Evolutionary conservation across 2,329 filamentous ascomycete species (phyloP), one percentile per base, ranked within the genome.

Genomic region (Blastomyces gilchristii): DNA sequence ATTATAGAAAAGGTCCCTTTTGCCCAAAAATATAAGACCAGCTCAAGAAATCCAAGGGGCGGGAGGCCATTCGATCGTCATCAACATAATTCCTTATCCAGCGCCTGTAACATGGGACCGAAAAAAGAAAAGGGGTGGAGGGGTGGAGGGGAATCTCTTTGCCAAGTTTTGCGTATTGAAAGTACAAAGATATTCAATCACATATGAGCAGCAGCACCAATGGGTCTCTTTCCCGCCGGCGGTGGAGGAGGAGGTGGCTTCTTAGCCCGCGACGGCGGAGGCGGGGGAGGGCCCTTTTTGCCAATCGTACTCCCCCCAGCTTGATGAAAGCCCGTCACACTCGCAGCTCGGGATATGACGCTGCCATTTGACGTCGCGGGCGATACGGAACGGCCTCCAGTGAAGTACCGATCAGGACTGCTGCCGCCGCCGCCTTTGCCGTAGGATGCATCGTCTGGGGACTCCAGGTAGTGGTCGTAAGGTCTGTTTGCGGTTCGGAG

Each of bases 181-280:
- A 43, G 14, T 43, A 43, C 39, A 43, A 43, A 43, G 16, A 43
- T 43, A 31, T 37, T 54, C 14, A 58, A 49, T 62, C 67, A 74
- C 53, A 65, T 65, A 62, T 71, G 68, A 2, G 65, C 68, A 41
- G 69, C 9, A 11, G 9, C 69, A 50, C 71, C 69, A 3, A 75
- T 61, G 34, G 73, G 62, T 67, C 84, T 77, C 22, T 78, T 87
- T 87, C 76, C 85, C 81, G 34, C 34, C 28, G 86, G 85, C 12
- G 83, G 84, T 28, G 84, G 85, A 47, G 84, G 84, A 64, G 85
- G 84, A 28, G 83, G 82, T 14, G 85, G 84, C 73, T 88, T 88
- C 79, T 87, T 88, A 45, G 82, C 76, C 70, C 85, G 77, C 28
- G 81, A 82, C 9, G 83, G 82, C 34, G 84, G 84, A 31, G 85